Evolutionary conservation across 352 stramenopile genomes (phyloP), one percentile per base, ranked within the genome.

Genomic region (Globisporangium middletonii): DNA sequence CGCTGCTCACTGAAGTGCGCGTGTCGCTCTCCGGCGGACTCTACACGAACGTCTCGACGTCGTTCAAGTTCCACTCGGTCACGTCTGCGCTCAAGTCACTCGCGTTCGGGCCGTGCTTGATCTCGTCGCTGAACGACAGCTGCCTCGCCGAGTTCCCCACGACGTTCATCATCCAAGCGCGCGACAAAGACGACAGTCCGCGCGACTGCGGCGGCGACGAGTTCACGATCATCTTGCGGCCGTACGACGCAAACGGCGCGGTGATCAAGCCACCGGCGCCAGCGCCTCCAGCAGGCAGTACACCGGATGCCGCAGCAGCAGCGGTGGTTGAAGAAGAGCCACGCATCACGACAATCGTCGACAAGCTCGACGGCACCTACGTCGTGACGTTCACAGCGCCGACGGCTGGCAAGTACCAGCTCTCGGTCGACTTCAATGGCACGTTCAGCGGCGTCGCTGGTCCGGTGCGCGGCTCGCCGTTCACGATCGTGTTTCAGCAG

Each of bases 341-440:
- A 13, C 50, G 50, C 18, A 77, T 77, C 60, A 71, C 59, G 27
- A 72, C 65, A 4, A 74, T 93, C 46, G 30, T 73, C 27, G 95
- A 99, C 68, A 93, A 97, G 51, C 80, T 92, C 37, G 90, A 99
- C 67, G 96, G 96, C 41, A 97, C 87, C 4, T 98, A 99, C 56
- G 69, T 94, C 33, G 94, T 99, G 3, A 89, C 88, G 11, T 98
- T 97, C 62, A 87, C 73, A 2, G 79, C 92, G 27, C 76, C 88
- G 6, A 62, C 69, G 19, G 62, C 86, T 18, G 96, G 94, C 11
- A 79, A 80, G 37, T 98, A 97, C 59, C 67, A 80, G 23, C 68
- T 99, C 37, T 78, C 81, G 5, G 83, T 98, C 12, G 75, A 89
- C 9, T 98, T 98, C 56, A 73, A 82, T 13, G 96, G 95, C 0